Evolutionary conservation across 805 yeast species (phyloP).

Genomic region (Candida nemodendra): DNA sequence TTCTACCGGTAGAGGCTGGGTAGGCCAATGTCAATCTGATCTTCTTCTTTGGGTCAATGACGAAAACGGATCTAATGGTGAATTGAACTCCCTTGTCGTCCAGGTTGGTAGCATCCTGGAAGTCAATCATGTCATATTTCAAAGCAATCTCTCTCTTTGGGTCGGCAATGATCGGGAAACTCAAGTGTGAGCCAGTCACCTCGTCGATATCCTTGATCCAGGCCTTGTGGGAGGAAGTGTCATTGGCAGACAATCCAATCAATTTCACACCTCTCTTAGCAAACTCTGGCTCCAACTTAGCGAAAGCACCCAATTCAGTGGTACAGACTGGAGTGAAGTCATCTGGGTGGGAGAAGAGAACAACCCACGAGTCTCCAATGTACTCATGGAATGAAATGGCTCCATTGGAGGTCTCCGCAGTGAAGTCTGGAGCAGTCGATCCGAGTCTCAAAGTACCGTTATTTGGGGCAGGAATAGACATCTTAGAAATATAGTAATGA

Average conservation of each 20-base stretch:
- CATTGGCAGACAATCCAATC: slow-evolving; percentile 68
- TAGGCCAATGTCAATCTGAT: slow-evolving; percentile 62
- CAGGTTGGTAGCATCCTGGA: slow-evolving; percentile 64
- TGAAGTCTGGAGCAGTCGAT: slow-evolving; percentile 67
- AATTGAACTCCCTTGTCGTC: slow-evolving; percentile 63
- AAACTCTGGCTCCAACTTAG: slow-evolving; percentile 69
- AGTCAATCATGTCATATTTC: slow-evolving; percentile 68
- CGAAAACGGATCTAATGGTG: slow-evolving; percentile 69
- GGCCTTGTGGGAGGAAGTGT: slow-evolving; percentile 54
- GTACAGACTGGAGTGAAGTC: slow-evolving; percentile 81
- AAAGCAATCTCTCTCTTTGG: slow-evolving; percentile 58
- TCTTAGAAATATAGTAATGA: slow-evolving; percentile 14
- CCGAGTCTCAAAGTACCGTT: slow-evolving; percentile 48
- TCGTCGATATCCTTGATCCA: slow-evolving; percentile 77
- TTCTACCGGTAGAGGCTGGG: slow-evolving; percentile 75
- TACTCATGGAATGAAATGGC: slow-evolving; percentile 61
- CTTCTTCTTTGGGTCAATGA: slow-evolving; percentile 66
- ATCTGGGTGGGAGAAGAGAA: slow-evolving; percentile 73
- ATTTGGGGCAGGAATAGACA: slow-evolving; percentile 42
- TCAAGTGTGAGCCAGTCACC: slow-evolving; percentile 54
- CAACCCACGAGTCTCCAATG: slow-evolving; percentile 61
- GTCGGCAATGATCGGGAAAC: slow-evolving; percentile 71
- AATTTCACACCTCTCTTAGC: slow-evolving; percentile 61
- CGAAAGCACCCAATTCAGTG: slow-evolving; percentile 75
- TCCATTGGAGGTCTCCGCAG: slow-evolving; percentile 62